Evolutionary conservation across 2,329 filamentous ascomycete species (phyloP).

Genomic region (Hypoxylon sp.): DNA sequence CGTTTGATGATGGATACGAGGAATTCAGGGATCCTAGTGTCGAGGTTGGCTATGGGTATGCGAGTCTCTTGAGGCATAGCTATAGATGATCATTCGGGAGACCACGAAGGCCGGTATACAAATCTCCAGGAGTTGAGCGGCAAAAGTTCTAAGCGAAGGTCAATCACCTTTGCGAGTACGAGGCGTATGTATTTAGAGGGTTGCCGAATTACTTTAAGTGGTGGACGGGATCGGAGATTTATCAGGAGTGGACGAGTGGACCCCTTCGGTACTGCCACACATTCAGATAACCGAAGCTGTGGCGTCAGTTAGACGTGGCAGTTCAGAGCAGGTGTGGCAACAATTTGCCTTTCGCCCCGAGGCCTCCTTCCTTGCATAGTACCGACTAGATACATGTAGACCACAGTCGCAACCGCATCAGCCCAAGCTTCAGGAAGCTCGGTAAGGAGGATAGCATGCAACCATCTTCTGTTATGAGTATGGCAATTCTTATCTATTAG

Average conservation of each 20-base stretch:
- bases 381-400: too few species aligned
- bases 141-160: slow-evolving; percentile 4
- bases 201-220: neutral
- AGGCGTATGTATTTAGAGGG: neutral
- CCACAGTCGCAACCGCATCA: too few species aligned
- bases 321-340: neutral
- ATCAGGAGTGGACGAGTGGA: neutral
- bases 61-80: neutral
- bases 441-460: too few species aligned
- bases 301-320: slow-evolving; percentile 2
- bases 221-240: slow-evolving; percentile 3
- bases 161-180: neutral
- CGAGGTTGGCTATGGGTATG: slow-evolving; percentile 7
- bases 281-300: slow-evolving; percentile 6
- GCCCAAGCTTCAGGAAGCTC: too few species aligned
- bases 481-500: too few species aligned
- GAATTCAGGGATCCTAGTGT: slow-evolving; percentile 15
- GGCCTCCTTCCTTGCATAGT: neutral
- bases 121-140: slow-evolving; percentile 9
- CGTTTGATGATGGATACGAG: slow-evolving; percentile 34
- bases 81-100: neutral
- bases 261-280: slow-evolving; percentile 3
- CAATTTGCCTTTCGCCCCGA: neutral
- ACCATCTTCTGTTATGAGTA: too few species aligned
- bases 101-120: neutral